Evolutionary conservation across 495 filamentous ascomycete species (phyloP).

Genomic region (Tuber microsphaerosporum): DNA sequence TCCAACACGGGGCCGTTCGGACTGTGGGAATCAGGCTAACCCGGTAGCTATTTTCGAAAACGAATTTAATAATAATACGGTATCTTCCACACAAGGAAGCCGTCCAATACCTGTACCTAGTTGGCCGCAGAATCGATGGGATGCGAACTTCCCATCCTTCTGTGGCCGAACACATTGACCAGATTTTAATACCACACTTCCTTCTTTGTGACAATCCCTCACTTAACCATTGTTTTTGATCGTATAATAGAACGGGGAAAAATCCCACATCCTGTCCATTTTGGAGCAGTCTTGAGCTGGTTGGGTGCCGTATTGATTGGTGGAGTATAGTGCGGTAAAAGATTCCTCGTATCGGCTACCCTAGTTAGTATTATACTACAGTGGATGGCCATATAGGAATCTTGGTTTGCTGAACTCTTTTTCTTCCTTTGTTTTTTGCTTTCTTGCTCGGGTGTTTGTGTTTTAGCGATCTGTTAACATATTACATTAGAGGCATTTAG

Average conservation of each 20-base stretch:
- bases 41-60: neutral
- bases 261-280: neutral
- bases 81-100: neutral
- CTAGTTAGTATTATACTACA: neutral
- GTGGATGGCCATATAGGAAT: neutral
- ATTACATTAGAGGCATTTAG: too few relatives aligned
- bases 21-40: neutral
- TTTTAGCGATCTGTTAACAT: neutral
- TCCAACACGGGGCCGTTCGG: neutral
- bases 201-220: neutral
- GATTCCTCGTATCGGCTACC: neutral
- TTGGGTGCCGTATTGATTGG: neutral
- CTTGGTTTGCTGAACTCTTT: neutral
- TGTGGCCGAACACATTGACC: neutral
- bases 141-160: neutral
- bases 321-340: neutral
- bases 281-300: neutral
- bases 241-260: neutral
- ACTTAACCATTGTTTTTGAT: neutral
- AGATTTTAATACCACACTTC: neutral
- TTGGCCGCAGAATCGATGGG: neutral
- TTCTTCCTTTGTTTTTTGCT: neutral
- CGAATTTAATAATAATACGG: too few relatives aligned
- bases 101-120: neutral
- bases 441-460: too few relatives aligned